These are phyloP conservation scores for Pycnococcus provasolii DNA, from an alignment of 139 green algal species.

Conservation along the genomic window DNA sequence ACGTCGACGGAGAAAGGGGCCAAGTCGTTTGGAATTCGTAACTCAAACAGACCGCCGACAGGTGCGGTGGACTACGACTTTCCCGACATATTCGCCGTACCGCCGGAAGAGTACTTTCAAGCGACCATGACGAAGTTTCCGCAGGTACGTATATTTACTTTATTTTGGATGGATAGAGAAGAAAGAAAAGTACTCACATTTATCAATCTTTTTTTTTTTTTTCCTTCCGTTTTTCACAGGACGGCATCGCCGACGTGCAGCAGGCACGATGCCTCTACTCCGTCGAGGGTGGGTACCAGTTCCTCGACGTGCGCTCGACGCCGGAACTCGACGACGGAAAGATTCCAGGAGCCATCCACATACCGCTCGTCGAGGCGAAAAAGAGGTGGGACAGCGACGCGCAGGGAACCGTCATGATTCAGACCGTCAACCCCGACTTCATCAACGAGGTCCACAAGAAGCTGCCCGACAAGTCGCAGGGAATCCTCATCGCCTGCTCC, in stretches of 20 bases:
- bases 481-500: constrained; percentile 26
- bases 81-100: no score
- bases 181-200: not conserved
- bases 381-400: constrained; percentile 18
- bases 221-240: not conserved
- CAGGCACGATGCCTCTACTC: not conserved
- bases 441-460: constrained; percentile 15
- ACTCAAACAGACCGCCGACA: no score
- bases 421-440: constrained; percentile 26
- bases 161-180: not conserved
- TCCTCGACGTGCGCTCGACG: constrained; percentile 26
- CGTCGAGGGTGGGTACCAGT: constrained; percentile 18
- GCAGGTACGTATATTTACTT: constrained; percentile 5
- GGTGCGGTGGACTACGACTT: no score
- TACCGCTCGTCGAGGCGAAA: constrained; percentile 22
- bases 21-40: no score
- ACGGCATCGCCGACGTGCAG: not conserved
- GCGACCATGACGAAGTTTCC: constrained; percentile 6
- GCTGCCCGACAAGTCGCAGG: constrained; percentile 25
- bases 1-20: no score
- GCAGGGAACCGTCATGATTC: constrained; percentile 14
- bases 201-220: not conserved
- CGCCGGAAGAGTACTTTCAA: not conserved
- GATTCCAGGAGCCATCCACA: constrained; percentile 4
- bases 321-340: constrained; percentile 24